A percentile compares a stretch with the other conserved stretches of the same genome.
phyloP scores from a whole-genome alignment of 2,329 filamentous ascomycete genomes.

The Lasiodiplodia theobromae region DNA sequence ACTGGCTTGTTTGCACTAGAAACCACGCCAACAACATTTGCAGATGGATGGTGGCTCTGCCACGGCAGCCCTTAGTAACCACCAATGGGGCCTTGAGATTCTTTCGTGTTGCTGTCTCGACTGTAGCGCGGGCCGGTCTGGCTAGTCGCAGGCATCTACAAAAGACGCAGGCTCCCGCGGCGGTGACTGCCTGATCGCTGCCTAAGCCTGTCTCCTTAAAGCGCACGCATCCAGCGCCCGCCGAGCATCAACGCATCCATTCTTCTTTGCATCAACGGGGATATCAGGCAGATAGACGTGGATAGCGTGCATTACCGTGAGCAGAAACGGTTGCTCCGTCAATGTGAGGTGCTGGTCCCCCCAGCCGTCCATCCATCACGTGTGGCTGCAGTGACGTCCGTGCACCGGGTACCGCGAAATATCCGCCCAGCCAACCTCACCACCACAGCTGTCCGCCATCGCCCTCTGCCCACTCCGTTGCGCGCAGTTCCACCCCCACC shows the following conservation, averaged over 20 bases:
- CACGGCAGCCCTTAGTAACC: not conserved
- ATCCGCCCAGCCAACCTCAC: slow-evolving; percentile 31
- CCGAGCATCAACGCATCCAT: not conserved
- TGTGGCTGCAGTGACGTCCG: slow-evolving; percentile 1
- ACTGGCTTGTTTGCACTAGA: not conserved
- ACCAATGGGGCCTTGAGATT: not conserved
- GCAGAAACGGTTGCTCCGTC: not conserved
- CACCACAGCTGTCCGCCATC: slow-evolving; percentile 35
- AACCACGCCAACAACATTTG: not conserved
- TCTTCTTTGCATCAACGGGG: not conserved
- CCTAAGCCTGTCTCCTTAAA: slow-evolving; percentile 16
- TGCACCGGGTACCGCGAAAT: slow-evolving; percentile 26
- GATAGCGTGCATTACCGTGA: not conserved
- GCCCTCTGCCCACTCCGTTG: slow-evolving; percentile 31
- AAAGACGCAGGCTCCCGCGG: slow-evolving; percentile 11
- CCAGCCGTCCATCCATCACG: slow-evolving; percentile 10
- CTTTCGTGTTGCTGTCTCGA: not conserved
- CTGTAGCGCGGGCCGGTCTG: not conserved
- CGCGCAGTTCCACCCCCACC: slow-evolving; percentile 33
- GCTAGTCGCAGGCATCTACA: slow-evolving; percentile 20
- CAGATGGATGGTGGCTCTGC: not conserved
- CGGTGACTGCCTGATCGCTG: slow-evolving; percentile 10
- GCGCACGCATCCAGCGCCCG: not conserved
- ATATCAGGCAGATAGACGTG: not conserved
- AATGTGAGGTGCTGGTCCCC: slow-evolving; percentile 3